Conservation (phyloP, 2,329 filamentous ascomycete species). For the Colletotrichum graminicola region DNA sequence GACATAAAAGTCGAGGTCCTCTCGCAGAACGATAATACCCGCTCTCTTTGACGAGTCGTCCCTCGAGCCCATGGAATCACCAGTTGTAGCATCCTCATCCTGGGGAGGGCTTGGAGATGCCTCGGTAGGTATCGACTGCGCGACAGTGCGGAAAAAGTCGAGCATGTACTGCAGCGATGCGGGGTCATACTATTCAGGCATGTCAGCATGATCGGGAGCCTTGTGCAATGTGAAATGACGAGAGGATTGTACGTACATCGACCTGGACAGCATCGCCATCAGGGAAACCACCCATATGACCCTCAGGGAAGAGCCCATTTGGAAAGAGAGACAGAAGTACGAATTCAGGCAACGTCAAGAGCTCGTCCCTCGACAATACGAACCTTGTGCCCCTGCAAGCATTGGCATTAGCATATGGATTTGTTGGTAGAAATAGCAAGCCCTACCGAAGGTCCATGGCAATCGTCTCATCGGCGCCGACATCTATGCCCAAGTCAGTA, state of each 20-base stretch:
- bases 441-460: conserved; percentile 91
- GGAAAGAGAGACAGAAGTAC: conserved; percentile 97
- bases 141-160: conserved; percentile 96
- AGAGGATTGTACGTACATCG: conserved; percentile 77
- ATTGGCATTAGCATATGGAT: conserved; percentile 46
- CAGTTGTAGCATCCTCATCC: conserved; percentile 71
- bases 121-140: conserved; percentile 90
- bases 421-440: not conserved
- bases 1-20: conserved; percentile 97
- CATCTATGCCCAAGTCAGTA: conserved; percentile 63
- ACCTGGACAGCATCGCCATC: conserved; percentile 97
- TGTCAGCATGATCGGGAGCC: not conserved
- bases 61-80: conserved; percentile 77
- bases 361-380: conserved; percentile 92
- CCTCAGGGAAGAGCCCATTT: conserved; percentile 97
- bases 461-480: conserved; percentile 92
- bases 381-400: conserved; percentile 85
- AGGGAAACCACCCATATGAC: conserved; percentile 92
- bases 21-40: conserved; percentile 95
- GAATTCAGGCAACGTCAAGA: conserved; percentile 96
- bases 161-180: conserved; percentile 98
- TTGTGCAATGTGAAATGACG: not conserved
- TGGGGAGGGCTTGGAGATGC: conserved; percentile 74
- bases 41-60: conserved; percentile 90
- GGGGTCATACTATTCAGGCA: conserved; percentile 85